Evolutionary conservation across 768 basidiomycete species (phyloP), one percentile per base, ranked within the genome.

Genomic region (Fistulinella prunicolor): DNA sequence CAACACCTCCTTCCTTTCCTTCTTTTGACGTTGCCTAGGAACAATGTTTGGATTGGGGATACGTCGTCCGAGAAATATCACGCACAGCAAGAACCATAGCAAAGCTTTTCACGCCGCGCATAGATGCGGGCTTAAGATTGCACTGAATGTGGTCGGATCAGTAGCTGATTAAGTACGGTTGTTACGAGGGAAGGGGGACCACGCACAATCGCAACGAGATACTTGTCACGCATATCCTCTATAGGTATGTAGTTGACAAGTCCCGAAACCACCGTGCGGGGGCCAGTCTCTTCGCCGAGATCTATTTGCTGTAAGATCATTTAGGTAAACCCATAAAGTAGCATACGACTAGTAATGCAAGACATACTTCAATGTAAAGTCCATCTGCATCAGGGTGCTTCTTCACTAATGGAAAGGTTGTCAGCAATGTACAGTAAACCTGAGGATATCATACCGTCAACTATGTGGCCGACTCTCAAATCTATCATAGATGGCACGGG

Each of bases 311-410:
- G 19, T 51, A 44, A 30, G 34, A 16, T 17, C 3, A 9, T 26
- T 38, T 24, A n/a, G 26, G 37, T 9, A 16, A 13, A 13, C 9
- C 26, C 42, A 26, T 14, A 10, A 32, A 14, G 16, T 16, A 6
- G 23, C 20, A 43, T 32, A 13, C 9, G 8, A 38, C 16, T 45
- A 14, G 24, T 29, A 28, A 40, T 23, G 22, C 32, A 44, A 35
- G 10, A 49, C 73, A 29, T 62, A 83, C 89, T 79, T 98, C 95
- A 51, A 98, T 81, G 63, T 98, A 99, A n/a, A 99, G 78, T 42
- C 91, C 84, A 61, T 98, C 96, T 3, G 96, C 96, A 62, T 99
- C 96, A 14, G 96, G 95, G 64, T 99, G 96, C 60, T 89, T 91
- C 70, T 83, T 84, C 59, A 98, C 95, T 95, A 61, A 55, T 46